Evolutionary conservation across 2,329 filamentous ascomycete species (phyloP).

Genomic region (Fusarium nisikadoi): DNA sequence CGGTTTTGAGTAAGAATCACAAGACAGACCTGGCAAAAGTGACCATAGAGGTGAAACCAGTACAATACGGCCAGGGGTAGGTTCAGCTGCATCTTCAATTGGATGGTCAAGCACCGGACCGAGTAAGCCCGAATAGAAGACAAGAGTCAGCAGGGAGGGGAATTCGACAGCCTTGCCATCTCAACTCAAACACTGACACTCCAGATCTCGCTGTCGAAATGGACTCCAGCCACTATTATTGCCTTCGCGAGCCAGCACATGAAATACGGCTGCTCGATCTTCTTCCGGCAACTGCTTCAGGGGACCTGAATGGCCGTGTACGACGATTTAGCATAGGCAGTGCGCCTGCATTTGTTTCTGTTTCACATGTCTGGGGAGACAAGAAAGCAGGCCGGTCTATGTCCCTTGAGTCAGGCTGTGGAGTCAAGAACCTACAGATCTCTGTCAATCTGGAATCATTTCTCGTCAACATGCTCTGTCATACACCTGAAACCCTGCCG

Average conservation of each 20-base stretch:
- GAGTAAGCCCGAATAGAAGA: not conserved
- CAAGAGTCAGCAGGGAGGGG: not conserved
- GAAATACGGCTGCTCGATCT: not conserved
- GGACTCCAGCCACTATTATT: not conserved
- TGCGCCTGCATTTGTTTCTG: not conserved
- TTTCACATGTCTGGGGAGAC: not conserved
- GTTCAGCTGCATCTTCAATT: not conserved
- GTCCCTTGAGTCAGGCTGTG: not conserved
- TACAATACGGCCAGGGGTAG: not conserved
- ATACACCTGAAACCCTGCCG: not conserved
- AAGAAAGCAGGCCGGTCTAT: not conserved
- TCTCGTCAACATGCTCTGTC: not conserved
- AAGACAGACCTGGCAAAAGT: not conserved
- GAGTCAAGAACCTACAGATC: not conserved
- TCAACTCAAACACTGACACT: not conserved
- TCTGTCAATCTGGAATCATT: not conserved
- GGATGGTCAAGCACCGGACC: not conserved
- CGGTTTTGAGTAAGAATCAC: too few species aligned
- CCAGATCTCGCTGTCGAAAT: not conserved
- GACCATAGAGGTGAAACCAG: not conserved
- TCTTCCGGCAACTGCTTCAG: not conserved
- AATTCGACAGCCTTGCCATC: not conserved
- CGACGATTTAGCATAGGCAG: not conserved
- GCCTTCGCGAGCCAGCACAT: not conserved
- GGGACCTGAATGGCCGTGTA: not conserved